These are phyloP conservation scores for Aspergillus ochraceoroseus DNA, from an alignment of 2,329 filamentous ascomycete genomes.

Conservation along the genomic window DNA sequence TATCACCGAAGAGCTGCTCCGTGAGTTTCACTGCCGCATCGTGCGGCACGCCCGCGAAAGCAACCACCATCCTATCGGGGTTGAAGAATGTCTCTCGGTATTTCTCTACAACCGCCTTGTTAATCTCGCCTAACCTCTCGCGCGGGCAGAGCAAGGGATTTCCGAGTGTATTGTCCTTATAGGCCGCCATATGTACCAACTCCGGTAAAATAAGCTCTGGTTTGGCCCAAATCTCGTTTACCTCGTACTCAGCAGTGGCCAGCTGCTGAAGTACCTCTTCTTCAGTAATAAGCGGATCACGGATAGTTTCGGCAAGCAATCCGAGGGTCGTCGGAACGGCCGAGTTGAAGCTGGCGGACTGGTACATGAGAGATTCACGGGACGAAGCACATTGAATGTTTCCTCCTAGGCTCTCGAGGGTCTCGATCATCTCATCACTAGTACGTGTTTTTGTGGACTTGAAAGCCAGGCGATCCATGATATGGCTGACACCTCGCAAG, in stretches of 20 bases:
- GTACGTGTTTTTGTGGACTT: slow-evolving; percentile 71
- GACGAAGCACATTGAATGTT: slow-evolving; percentile 97
- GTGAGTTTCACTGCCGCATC: slow-evolving; percentile 70
- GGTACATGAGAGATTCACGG: slow-evolving; percentile 96
- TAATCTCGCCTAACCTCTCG: slow-evolving; percentile 71
- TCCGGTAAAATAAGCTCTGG: slow-evolving; percentile 94
- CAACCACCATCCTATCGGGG: slow-evolving; percentile 87
- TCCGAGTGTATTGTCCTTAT: slow-evolving; percentile 91
- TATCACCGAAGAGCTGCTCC: slow-evolving; percentile 85
- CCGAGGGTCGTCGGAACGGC: slow-evolving; percentile 77
- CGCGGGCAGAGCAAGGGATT: slow-evolving; percentile 88
- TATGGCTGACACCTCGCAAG: slow-evolving; percentile 86
- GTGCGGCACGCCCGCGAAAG: slow-evolving; percentile 89
- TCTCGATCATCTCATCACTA: slow-evolving; percentile 80
- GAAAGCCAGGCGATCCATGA: slow-evolving; percentile 92
- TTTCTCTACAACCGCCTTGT: slow-evolving; percentile 65
- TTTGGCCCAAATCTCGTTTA: slow-evolving; percentile 95
- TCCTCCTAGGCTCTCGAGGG: slow-evolving; percentile 80
- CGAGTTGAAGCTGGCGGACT: slow-evolving; percentile 94
- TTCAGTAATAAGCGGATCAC: slow-evolving; percentile 76
- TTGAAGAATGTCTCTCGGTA: slow-evolving; percentile 81
- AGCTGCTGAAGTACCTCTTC: slow-evolving; percentile 83
- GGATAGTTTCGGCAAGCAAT: slow-evolving; percentile 88
- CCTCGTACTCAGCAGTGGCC: slow-evolving; percentile 89
- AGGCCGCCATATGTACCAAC: slow-evolving; percentile 90